phyloP scores from a whole-genome alignment of 352 stramenopile genomes.

The Phytophthora chlamydospora region DNA sequence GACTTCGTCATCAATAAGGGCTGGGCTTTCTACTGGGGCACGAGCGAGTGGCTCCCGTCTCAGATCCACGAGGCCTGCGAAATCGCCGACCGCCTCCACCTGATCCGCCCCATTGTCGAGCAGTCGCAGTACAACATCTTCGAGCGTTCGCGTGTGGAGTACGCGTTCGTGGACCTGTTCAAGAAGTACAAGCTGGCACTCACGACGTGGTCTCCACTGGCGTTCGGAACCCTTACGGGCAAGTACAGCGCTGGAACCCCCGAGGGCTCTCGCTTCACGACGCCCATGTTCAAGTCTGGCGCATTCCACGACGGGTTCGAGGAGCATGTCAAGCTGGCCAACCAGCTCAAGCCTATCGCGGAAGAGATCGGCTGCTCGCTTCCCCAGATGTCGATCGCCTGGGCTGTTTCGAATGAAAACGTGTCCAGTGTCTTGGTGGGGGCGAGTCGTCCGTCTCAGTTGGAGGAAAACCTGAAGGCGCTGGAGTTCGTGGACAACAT shows the following conservation, averaged over 20 bases:
- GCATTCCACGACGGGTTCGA: conserved; percentile 24
- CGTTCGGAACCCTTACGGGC: not conserved
- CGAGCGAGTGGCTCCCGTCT: conserved; percentile 7
- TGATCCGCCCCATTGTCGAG: conserved; percentile 21
- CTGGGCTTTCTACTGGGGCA: conserved; percentile 2
- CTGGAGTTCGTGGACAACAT: conserved; percentile 12
- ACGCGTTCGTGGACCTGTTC: not conserved
- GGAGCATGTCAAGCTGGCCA: conserved; percentile 4
- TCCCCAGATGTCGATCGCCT: conserved; percentile 5
- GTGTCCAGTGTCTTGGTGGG: conserved; percentile 6
- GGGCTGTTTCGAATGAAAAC: conserved; percentile 8
- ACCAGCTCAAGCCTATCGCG: conserved; percentile 16
- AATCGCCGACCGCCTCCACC: conserved; percentile 21
- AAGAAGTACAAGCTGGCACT: conserved; percentile 1
- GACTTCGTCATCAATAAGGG: conserved; percentile 1
- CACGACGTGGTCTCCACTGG: conserved; percentile 2
- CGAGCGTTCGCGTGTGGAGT: not conserved
- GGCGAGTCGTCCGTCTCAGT: conserved; percentile 2
- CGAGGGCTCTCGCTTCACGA: not conserved
- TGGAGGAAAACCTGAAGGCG: conserved; percentile 12
- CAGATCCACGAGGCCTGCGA: conserved; percentile 45
- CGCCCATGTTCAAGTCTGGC: conserved; percentile 38
- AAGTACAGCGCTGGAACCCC: conserved; percentile 1
- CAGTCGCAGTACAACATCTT: conserved; percentile 5
- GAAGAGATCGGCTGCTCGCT: conserved; percentile 12